A percentile compares a stretch with the other conserved stretches of the same genome.
These are phyloP conservation scores for Cystobasidium onofrii DNA, from an alignment of 768 basidiomycete species.

Conservation along the genomic window DNA sequence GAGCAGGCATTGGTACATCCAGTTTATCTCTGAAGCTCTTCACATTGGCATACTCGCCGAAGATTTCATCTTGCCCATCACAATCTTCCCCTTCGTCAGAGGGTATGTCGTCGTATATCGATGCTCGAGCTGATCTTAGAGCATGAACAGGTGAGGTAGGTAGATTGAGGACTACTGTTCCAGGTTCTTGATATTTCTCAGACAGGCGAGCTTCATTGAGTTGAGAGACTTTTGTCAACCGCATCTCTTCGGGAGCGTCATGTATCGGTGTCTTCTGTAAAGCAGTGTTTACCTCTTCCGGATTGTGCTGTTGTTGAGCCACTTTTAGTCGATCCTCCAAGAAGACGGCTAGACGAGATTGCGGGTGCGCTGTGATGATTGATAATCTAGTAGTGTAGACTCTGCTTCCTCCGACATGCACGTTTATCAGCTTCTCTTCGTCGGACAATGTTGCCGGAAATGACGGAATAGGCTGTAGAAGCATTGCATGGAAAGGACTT, in stretches of 20 bases:
- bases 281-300: too few relatives aligned
- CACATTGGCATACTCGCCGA: neutral
- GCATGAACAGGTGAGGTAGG: conserved; percentile 16
- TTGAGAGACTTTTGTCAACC: neutral
- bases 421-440: neutral
- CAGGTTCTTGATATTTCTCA: neutral
- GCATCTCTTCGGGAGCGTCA: too few relatives aligned
- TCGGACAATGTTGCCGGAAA: neutral
- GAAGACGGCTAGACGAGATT: neutral
- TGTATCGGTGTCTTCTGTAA: neutral
- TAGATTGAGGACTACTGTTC: neutral
- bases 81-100: conserved; percentile 9
- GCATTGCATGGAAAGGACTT: neutral
- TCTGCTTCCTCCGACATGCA: conserved; percentile 2
- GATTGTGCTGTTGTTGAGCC: neutral
- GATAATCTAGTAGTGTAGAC: neutral
- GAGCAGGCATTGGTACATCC: neutral
- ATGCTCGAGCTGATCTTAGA: conserved; percentile 14
- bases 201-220: neutral
- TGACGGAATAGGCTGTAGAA: neutral
- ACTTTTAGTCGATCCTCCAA: neutral
- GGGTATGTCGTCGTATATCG: conserved; percentile 15
- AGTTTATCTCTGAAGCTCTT: neutral
- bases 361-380: neutral
- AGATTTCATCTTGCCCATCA: neutral